Evolutionary conservation across 1,284 basidiomycete genomes (phyloP), one percentile per base, ranked within the genome.

Genomic region (Sporisorium scitamineum): DNA sequence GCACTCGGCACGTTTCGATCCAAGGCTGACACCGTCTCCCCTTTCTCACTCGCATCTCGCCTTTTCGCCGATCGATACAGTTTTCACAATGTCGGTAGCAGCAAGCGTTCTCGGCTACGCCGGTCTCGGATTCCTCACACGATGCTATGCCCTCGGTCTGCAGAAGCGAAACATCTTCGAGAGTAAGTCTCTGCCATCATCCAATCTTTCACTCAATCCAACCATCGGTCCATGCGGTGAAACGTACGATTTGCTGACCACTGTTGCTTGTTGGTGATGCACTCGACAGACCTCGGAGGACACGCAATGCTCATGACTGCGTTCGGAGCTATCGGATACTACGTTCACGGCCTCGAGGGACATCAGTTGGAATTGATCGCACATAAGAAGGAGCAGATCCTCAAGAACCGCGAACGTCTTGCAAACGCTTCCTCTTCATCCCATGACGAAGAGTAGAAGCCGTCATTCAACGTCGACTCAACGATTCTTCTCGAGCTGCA

Each of bases 131-230:
- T 84, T 85, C 67, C 59, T 83, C 37, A 83, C 83, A 53, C 78
- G 83, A 31, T 84, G 81, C 77, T 84, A 81, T 44, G 81, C 80
- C 6, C 79, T 85, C 20, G 83, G 82, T 53, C 61, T 85, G 47
- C 83, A 85, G 69, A 83, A 82, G 78, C 61, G 83, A 31, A 84
- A 84, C 74, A 81, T 84, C 52, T 76, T 85, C 18, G 83, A 85
- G 41, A 84, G 83, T 85, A 60, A 69, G 83, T 84, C 5, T n/a
- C n/a, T 20, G 11, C 24, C 10, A 24, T 24, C 14, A 18, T 7
- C 34, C 7, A 34, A 8, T 13, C 9, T 3, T 14, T 3, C 14
- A 4, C 37, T 14, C 10, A 9, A 8, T 14, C 18, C 6, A 8
- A 31, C 18, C n/a, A 11, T 16, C 7, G 27, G 14, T 32, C 22